Base-by-base conservation (phyloP, 148 eudicot genomes). In the Diospyros lotus region DNA sequence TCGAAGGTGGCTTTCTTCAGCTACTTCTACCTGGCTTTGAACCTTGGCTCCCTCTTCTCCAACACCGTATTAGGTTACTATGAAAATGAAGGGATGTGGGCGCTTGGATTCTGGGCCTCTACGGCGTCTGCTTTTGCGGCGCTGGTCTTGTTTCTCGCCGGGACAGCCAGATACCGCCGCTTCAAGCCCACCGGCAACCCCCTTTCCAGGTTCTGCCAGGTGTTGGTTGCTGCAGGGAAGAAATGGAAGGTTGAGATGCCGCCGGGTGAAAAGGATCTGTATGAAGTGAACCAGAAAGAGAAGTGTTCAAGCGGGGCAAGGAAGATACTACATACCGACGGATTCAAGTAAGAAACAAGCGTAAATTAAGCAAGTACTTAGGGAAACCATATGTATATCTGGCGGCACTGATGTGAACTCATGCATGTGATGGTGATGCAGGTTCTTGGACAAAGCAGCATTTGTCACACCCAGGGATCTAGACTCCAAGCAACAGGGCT, bases 1-100 rank as follows among this genome's bases (percentile, higher is more conserved):
- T 89, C 94, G 9, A 93, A 91, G 71, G 94, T 93, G 65, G 82
- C 97, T n/a, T 93, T 93, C 59, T 93, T 93, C 81, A 93, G 98
- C 82, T 91, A 88, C 76, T 93, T 93, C 64, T 93, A 93, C 85
- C 84, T 93, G 41, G 91, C 93, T n/a, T 67, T 91, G 80, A 93
- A 93, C 82, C 78, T 93, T 45, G 98, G 98, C 15, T 79, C 85
- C 5, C 91, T 93, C 44, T 89, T 93, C 67, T 91, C 98, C 67
- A 89, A 93, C 83, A 91, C 98, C 40, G 52, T 93, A 78, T 72
- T 93, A 28, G 88, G 86, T 2, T 93, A 82, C 58, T 91, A 89
- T 56, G 98, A 93, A 72, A 93, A 93, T 67, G 87, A 84, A 56
- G 98, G 98, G 58, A 75, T 86, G 78, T 93, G 98, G 98, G 87